Conservation (phyloP, 1,284 basidiomycete genomes). For the Gymnopus androsaceus region DNA sequence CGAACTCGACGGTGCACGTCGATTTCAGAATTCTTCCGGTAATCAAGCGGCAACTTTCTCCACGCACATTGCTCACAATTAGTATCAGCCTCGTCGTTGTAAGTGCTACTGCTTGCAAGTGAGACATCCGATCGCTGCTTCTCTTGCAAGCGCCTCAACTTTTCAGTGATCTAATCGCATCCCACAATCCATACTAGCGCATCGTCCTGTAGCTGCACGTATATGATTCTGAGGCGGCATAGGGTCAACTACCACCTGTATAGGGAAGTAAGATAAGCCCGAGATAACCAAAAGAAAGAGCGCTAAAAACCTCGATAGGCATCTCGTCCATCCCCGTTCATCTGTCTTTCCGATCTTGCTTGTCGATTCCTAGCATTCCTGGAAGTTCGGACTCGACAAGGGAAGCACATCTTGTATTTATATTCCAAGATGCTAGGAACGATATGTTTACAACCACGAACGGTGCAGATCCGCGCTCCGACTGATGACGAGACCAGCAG, state of each 20-base stretch:
- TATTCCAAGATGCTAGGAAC: conserved; percentile 38
- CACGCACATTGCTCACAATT: conserved; percentile 15
- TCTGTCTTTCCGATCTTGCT: conserved; percentile 7
- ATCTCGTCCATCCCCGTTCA: not conserved
- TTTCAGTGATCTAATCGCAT: conserved; percentile 1
- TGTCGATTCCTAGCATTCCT: conserved; percentile 19
- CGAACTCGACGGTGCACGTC: conserved; percentile 5
- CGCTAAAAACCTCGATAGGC: not conserved
- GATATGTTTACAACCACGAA: conserved; percentile 35
- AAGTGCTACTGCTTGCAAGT: too few species aligned
- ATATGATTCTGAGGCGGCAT: conserved; percentile 1
- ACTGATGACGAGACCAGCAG: conserved; percentile 19
- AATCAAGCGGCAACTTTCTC: conserved; percentile 5
- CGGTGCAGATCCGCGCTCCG: conserved; percentile 35
- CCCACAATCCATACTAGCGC: conserved; percentile 13
- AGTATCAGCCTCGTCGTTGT: not conserved
- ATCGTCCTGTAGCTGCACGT: not conserved
- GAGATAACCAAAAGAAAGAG: not conserved
- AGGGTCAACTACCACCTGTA: not conserved
- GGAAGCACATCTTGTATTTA: conserved; percentile 36
- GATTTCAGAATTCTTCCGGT: not conserved
- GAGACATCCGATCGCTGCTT: not conserved
- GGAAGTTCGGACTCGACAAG: conserved; percentile 28
- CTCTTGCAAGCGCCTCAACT: not conserved
- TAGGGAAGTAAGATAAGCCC: too few species aligned